Conservation (phyloP, 768 basidiomycete species). For the Macrolepiota albuminosa region DNA sequence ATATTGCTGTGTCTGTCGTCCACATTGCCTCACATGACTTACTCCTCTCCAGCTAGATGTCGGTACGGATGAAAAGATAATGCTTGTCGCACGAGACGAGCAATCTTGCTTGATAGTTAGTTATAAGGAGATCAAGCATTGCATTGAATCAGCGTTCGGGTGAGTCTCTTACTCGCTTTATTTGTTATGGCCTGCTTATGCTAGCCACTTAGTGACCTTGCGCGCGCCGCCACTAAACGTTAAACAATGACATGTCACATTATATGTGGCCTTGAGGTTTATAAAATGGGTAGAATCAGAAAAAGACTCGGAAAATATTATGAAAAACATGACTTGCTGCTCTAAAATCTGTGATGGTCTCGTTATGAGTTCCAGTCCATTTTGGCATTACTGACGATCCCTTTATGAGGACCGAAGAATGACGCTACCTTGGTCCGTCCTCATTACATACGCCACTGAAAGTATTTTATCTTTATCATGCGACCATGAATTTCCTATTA, state of each 20-base stretch:
- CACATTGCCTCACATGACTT: not conserved
- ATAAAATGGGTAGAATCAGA: constrained; percentile 68
- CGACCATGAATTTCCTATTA: no score
- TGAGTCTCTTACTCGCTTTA: constrained; percentile 33
- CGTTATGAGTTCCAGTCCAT: not conserved
- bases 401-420: no score
- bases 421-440: no score
- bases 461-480: no score
- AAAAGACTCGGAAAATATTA: constrained; percentile 30
- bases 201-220: constrained; percentile 39
- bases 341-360: not conserved
- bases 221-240: constrained; percentile 25
- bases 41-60: constrained; percentile 67
- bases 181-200: not conserved
- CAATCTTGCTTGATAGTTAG: constrained; percentile 93
- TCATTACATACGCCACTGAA: no score
- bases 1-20: not conserved
- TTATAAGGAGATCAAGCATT: constrained; percentile 87
- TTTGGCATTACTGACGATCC: no score
- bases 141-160: constrained; percentile 82
- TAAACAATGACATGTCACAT: constrained; percentile 1
- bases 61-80: constrained; percentile 89
- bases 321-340: constrained; percentile 22
- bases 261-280: constrained; percentile 2
- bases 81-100: constrained; percentile 93